Base-by-base conservation (phyloP, 1,284 basidiomycete species). In the Ceratobasidium sp. region DNA sequence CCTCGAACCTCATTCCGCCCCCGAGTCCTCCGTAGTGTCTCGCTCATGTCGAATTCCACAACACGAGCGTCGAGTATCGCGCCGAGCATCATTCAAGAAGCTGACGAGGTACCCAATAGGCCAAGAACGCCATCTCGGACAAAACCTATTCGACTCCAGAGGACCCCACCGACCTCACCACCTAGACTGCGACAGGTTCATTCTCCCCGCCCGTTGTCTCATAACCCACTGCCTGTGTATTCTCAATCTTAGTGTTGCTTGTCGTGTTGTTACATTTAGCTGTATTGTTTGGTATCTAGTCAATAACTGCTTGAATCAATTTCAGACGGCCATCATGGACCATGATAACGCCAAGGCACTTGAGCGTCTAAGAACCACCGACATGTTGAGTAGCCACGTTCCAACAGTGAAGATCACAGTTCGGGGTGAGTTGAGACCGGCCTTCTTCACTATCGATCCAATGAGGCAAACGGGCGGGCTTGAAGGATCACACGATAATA, bases 11-110 rank as follows among this genome's bases (percentile, higher is more conserved):
- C 63, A 18, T 35, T 66, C 30, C 64, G 64, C 8, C 64, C 64
- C 1, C 64, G 52, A n/a, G 52, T 69, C 32, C 30, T 69, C 18
- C 64, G 64, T 21, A 69, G 64, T 28, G 52, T 69, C 23, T 67
- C 64, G 5, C 38, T 57, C 50, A 69, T 69, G 41, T 57, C 64
- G 11, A 30, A 57, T 32, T 57, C 54, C 8, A 57, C 52, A 9
- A 54, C 64, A 18, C 64, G 64, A 32, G 64, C 64, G 32, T 55
- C 50, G 6, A 69, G 64, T 28, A 44, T 57, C 21, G 52, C 64
- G 14, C 64, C 64, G 9, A 66, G 63, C 21, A 11, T 59, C 8
- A 16, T 26, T 41, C 52, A 57, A 9, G 52, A 69, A 32, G 41
- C 18, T 14, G 64, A 69, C 1, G 64, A 69, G 30, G 30, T 58